phyloP scores from a whole-genome alignment of 805 yeast genomes.

The Lachancea cidri region DNA sequence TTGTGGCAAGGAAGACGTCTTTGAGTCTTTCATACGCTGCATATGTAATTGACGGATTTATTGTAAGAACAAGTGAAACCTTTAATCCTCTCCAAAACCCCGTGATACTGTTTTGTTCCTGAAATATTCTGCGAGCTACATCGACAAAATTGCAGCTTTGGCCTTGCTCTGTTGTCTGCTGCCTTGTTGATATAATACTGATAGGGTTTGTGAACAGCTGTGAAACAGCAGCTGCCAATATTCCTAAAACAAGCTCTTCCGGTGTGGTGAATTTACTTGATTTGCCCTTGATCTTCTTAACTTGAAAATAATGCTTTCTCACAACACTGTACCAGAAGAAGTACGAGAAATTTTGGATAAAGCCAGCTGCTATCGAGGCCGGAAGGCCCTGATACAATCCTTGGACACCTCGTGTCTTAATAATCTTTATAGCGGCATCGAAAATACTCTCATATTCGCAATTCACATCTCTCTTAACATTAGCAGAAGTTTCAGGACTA shows the following conservation, averaged over 20 bases:
- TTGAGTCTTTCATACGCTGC: constrained; percentile 71
- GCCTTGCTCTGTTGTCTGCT: constrained; percentile 47
- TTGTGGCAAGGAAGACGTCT: constrained; percentile 39
- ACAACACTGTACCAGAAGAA: constrained; percentile 84
- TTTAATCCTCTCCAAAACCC: constrained; percentile 84
- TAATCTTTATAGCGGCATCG: constrained; percentile 59
- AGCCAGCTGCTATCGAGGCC: constrained; percentile 63
- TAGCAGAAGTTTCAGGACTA: constrained; percentile 13
- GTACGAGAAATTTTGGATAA: constrained; percentile 75
- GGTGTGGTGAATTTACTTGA: constrained; percentile 37
- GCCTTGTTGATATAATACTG: constrained; percentile 62
- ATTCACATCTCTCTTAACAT: background rate
- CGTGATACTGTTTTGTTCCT: constrained; percentile 48
- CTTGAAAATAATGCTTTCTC: constrained; percentile 46
- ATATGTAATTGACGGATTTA: constrained; percentile 83
- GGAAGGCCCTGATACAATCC: constrained; percentile 73
- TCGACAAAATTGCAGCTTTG: constrained; percentile 25
- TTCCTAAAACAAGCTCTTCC: constrained; percentile 68
- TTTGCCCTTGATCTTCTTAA: constrained; percentile 36
- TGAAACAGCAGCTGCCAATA: constrained; percentile 76
- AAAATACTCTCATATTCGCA: constrained; percentile 48
- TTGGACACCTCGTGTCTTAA: constrained; percentile 49
- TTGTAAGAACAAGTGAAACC: constrained; percentile 70
- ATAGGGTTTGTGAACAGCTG: constrained; percentile 81
- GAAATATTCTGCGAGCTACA: constrained; percentile 41